Evolutionary conservation across 2,329 filamentous ascomycete genomes (phyloP).

Genomic region (Xylogone sp.): DNA sequence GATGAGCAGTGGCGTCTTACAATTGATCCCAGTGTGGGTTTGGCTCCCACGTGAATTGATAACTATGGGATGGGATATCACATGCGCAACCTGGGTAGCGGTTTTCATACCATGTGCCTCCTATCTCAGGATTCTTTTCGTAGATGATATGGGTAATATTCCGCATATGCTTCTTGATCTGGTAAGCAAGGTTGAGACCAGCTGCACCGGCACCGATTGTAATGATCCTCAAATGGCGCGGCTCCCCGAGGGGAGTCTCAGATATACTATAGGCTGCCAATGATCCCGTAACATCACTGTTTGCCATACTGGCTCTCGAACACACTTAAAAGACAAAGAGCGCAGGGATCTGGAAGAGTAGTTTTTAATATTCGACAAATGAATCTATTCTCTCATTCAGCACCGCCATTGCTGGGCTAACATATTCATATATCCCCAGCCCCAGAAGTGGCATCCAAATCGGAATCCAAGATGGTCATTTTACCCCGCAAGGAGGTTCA

Average conservation of each 20-base stretch:
- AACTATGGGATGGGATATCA: slow-evolving; percentile 46
- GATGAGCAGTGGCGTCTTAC: slow-evolving; percentile 43
- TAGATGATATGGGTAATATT: slow-evolving; percentile 36
- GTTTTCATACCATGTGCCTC: too few species aligned
- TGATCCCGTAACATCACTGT: not conserved
- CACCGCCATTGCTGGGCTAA: not conserved
- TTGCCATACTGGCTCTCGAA: not conserved
- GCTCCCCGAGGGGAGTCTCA: not conserved
- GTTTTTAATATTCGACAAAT: not conserved
- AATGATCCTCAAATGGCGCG: slow-evolving; percentile 20
- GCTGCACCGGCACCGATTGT: slow-evolving; percentile 44
- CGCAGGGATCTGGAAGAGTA: too few species aligned
- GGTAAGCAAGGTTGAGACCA: slow-evolving; percentile 44
- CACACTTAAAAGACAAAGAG: too few species aligned
- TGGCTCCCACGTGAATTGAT: slow-evolving; percentile 54
- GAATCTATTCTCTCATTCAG: not conserved
- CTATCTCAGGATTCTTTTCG: slow-evolving; percentile 47
- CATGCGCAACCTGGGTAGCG: slow-evolving; percentile 52
- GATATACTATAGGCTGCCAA: not conserved
- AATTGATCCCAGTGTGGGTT: slow-evolving; percentile 52
- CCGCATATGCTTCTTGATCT: slow-evolving; percentile 34
- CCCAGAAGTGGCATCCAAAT: not conserved
- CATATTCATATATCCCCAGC: not conserved
- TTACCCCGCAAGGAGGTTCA: not conserved
- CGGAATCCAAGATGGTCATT: not conserved